Evolutionary conservation across 2,329 filamentous ascomycete genomes (phyloP), one percentile per base, ranked within the genome.

Genomic region (Didymella segeticola): DNA sequence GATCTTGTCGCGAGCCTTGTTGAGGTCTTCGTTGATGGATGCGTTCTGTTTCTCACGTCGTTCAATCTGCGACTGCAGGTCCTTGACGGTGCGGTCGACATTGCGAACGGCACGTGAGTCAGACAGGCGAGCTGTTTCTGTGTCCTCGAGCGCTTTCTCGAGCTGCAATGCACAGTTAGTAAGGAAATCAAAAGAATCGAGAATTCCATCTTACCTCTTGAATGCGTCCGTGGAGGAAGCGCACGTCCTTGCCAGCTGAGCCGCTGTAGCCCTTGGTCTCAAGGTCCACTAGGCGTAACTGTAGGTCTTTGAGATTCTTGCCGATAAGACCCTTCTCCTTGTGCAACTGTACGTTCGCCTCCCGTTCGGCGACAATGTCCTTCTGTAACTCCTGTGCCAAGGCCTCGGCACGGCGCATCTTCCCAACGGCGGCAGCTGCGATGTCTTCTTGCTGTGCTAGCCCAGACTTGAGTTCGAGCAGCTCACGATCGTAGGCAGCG

Each of bases 371-470:
- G 15, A 88, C 86, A 57, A 97, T 91, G 68, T 99, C 95, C 74
- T 95, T 96, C 70, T 98, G 93, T 60, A 96, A 88, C 75, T 99
- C 95, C 8, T 88, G 86, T 1, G 88, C 88, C 26, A 98, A 79
- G 4, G 91, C 90, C 70, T 99, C 93, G 2, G 95, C 91, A 20
- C 93, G 88, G 49, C 93, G 86, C 95, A 99, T 99, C 81, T 98
- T 98, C 68, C 95, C 93, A 33, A 98, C 89, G 0, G 93, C 93
- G 3, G 95, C 93, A 1, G 89, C 86, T 10, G 92, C 90, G 53
- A 98, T 88, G 71, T 99, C 93, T 76, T 98, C 91, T 69, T 97
- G 91, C 68, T 96, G 92, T 4, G 93, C 93, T 27, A 98, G 83
- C 61, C 83, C 88, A 9, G 91, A 89, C 78, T 95, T 96, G 60